A percentile compares a stretch with the other conserved stretches of the same genome.
Evolutionary conservation across 805 yeast species (phyloP).

Genomic region (Nematodospora valgi): DNA sequence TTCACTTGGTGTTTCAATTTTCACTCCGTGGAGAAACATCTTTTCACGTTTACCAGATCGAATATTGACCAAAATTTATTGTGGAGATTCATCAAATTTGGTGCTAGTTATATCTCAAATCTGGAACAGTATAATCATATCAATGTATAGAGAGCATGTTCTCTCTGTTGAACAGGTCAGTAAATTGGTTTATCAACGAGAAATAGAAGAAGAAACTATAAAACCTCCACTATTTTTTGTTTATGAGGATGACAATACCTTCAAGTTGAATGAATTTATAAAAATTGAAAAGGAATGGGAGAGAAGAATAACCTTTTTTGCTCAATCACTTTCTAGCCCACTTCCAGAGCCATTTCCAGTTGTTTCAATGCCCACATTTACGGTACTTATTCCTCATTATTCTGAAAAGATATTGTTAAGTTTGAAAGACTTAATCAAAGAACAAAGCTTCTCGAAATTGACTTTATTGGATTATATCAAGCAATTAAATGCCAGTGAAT

Average conservation of each 20-base stretch:
- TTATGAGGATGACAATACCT: slow-evolving; percentile 44
- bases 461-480: slow-evolving; percentile 78
- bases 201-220: slow-evolving; percentile 22
- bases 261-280: slow-evolving; percentile 36
- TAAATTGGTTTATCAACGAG: slow-evolving; percentile 24
- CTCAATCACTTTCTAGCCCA: slow-evolving; percentile 48
- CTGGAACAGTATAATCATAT: slow-evolving; percentile 27
- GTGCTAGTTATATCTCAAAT: slow-evolving; percentile 18
- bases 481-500: slow-evolving; percentile 66
- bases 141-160: slow-evolving; percentile 36
- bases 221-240: slow-evolving; percentile 46
- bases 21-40: slow-evolving; percentile 38
- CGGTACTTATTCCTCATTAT: slow-evolving; percentile 52
- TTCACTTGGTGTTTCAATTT: slow-evolving; percentile 29
- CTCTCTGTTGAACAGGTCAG: slow-evolving; percentile 41
- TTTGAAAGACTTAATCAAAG: slow-evolving; percentile 45
- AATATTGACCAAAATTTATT: slow-evolving; percentile 24
- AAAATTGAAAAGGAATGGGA: slow-evolving; percentile 48
- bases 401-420: slow-evolving; percentile 46
- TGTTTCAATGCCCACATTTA: slow-evolving; percentile 47
- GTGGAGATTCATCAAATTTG: slow-evolving; percentile 7
- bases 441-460: slow-evolving; percentile 41
- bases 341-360: slow-evolving; percentile 48
- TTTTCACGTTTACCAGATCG: slow-evolving; percentile 34
- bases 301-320: slow-evolving; percentile 50